phyloP scores from a whole-genome alignment of 805 yeast genomes.

The Sungouiozyma intestinalis region DNA sequence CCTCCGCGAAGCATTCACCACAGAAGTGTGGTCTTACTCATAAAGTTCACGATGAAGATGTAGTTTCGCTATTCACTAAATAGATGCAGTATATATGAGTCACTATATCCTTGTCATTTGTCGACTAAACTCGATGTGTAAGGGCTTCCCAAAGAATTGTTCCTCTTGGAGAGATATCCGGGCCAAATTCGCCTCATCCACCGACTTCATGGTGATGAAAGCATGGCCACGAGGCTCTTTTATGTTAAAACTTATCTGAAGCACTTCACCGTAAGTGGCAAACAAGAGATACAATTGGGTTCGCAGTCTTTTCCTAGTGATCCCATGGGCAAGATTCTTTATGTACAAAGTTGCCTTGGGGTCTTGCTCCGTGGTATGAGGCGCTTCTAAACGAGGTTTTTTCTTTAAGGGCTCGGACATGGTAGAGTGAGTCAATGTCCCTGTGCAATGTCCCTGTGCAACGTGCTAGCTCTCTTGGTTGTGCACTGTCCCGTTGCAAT shows the following conservation, averaged over 20 bases:
- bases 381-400: background rate
- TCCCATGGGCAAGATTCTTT: conserved; percentile 33
- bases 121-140: conserved; percentile 37
- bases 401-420: background rate
- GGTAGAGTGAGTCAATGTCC: no score
- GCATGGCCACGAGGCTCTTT: conserved; percentile 56
- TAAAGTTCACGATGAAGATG: conserved; percentile 84
- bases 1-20: conserved; percentile 88
- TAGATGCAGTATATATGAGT: no score
- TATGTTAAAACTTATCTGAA: conserved; percentile 38
- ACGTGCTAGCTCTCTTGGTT: no score
- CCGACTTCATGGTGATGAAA: conserved; percentile 42
- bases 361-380: conserved; percentile 5
- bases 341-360: conserved; percentile 45
- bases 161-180: conserved; percentile 37
- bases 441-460: no score
- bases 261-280: conserved; percentile 54
- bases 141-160: conserved; percentile 41
- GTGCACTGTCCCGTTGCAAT: no score
- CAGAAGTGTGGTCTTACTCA: conserved; percentile 91
- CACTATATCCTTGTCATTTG: conserved; percentile 4
- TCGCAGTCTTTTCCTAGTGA: conserved; percentile 32
- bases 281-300: conserved; percentile 49
- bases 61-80: conserved; percentile 81
- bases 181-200: conserved; percentile 44